These are phyloP conservation scores for Diaporthe sp. DNA, from an alignment of 2,329 filamentous ascomycete genomes.

Conservation along the genomic window DNA sequence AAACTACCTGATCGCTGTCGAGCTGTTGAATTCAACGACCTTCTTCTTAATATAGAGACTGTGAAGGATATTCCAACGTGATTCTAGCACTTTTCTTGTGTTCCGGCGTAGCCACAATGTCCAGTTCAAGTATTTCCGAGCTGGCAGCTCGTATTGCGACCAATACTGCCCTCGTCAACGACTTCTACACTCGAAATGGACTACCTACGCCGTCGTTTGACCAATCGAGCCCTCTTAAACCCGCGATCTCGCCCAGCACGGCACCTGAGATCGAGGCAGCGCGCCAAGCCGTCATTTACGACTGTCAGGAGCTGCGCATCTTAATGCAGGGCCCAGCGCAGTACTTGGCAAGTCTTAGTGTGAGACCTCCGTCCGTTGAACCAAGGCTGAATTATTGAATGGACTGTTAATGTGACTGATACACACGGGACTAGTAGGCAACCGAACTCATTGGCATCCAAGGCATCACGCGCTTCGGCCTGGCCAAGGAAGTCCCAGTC, in stretches of 20 bases:
- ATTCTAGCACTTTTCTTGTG: neutral
- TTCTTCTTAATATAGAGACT: neutral
- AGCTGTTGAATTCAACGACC: neutral
- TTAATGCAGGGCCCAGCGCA: constrained; percentile 27
- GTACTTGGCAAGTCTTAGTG: constrained; percentile 15
- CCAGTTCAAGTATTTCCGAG: constrained; percentile 13
- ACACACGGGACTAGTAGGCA: neutral
- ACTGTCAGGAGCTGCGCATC: constrained; percentile 30
- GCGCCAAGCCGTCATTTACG: constrained; percentile 30
- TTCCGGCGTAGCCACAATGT: neutral
- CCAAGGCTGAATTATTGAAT: neutral
- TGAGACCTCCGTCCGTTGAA: neutral
- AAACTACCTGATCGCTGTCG: neutral
- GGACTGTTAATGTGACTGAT: neutral
- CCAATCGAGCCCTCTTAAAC: neutral
- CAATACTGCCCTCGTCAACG: constrained; percentile 18
- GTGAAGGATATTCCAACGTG: neutral
- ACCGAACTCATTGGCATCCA: constrained; percentile 15
- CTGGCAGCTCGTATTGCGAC: constrained; percentile 24
- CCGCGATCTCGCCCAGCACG: constrained; percentile 1
- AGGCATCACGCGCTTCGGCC: constrained; percentile 28
- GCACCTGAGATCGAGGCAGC: constrained; percentile 23
- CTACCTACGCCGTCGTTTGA: constrained; percentile 17
- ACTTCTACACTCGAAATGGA: neutral
- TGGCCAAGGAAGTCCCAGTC: neutral